These are phyloP conservation scores for Agaricus blazei DNA, from an alignment of 768 basidiomycete species.

Conservation along the genomic window DNA sequence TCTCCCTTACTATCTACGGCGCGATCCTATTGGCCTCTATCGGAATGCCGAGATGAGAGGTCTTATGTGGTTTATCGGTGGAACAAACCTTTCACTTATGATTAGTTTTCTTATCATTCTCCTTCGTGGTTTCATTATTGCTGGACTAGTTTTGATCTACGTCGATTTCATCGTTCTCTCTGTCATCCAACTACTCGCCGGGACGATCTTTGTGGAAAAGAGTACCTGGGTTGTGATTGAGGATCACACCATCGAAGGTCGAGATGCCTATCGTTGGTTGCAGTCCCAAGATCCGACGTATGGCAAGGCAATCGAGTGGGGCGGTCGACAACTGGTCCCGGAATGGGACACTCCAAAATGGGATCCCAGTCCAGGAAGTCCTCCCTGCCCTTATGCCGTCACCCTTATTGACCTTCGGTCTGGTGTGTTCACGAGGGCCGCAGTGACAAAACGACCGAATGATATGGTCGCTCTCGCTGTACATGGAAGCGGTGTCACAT, in stretches of 20 bases:
- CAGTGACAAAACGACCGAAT: constrained; percentile 8
- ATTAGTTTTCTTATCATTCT: background rate
- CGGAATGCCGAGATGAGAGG: background rate
- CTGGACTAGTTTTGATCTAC: background rate
- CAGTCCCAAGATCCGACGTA: constrained; percentile 11
- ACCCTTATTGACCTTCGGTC: constrained; percentile 8
- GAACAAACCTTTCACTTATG: background rate
- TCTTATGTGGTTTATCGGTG: background rate
- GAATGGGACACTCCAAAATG: background rate
- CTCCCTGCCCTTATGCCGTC: background rate
- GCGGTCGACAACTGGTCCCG: constrained; percentile 6
- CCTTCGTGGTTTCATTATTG: background rate
- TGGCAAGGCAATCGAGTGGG: constrained; percentile 9
- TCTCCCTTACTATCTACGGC: constrained; percentile 8
- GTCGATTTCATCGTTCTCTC: background rate
- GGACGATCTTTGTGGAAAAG: constrained; percentile 8
- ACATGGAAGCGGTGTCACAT: constrained; percentile 17
- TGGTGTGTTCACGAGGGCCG: constrained; percentile 4
- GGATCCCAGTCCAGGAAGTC: background rate
- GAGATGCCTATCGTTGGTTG: background rate
- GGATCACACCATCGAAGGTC: constrained; percentile 3
- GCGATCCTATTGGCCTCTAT: constrained; percentile 2
- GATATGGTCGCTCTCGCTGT: constrained; percentile 13
- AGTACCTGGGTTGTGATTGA: constrained; percentile 11
- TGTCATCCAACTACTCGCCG: background rate